Base-by-base conservation (phyloP, 176 grass and related monocot species). In the Bonia amplexicaulis region DNA sequence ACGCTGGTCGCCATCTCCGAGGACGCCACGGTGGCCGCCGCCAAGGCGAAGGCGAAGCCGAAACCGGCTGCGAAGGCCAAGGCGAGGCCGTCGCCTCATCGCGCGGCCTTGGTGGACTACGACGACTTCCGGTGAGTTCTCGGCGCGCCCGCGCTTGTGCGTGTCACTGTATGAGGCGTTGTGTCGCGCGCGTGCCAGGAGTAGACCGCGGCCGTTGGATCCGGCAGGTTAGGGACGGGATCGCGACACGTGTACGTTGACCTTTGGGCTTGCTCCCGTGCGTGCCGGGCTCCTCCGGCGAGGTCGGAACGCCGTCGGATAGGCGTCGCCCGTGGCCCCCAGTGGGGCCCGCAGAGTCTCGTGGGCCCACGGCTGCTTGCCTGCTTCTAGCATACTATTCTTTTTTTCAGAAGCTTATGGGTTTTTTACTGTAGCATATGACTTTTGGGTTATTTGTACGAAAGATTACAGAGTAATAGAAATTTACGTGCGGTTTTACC, bases 1-100 rank as follows among this genome's bases (percentile, higher is more conserved):
- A 87, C 94, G 71, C 88, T 96, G 40, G 69, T 81, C 20, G 69
- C 87, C 37, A 96, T 96, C 84, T 93, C 89, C n/a, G 94, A 96
- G 85, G 88, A 87, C 73, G 84, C 80, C 69, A 54, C 89, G 41
- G 55, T 85, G 84, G 74, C 53, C 9, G 31, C 79, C 65, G 71
- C 69, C 67, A 69, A 76, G 73, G 80, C 48, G 48, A 51, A 25
- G 69, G 63, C 47, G 71, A 87, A 65, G 78, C 10, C 60, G 37
- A 35, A 55, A 77, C 13, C 66, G 47, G 51, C 71, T 9, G 14
- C 26, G 17, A 77, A 77, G 53, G 46, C 66, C 62, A 86, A 68
- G 47, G 48, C 37, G 17, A 52, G 53, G 62, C 5, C 89, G 66
- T 6, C 80, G 4, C 77, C 66, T 41, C 52, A 19, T 19, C 82